phyloP scores from a whole-genome alignment of 345 rosid genomes.

The Sisymbrium irio region DNA sequence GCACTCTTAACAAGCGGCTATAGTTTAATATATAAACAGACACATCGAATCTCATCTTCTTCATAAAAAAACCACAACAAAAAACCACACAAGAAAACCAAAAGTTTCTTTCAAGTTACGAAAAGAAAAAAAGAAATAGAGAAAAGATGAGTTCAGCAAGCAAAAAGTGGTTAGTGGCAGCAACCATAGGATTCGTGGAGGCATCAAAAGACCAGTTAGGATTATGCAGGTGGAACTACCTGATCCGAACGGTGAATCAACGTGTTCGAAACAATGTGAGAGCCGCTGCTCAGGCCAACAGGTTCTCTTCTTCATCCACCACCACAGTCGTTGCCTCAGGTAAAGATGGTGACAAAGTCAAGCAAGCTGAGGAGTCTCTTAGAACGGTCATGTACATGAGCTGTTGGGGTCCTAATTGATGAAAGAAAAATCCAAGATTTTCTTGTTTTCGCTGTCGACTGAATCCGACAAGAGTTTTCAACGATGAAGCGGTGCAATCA shows the following conservation, averaged over 20 bases:
- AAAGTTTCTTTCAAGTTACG: not conserved
- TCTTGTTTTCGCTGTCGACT: not conserved
- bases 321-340: conserved; percentile 10
- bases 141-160: conserved; percentile 33
- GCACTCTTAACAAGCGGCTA: conserved; percentile 10
- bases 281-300: conserved; percentile 37
- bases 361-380: conserved; percentile 66
- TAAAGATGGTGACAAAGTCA: conserved; percentile 32
- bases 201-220: conserved; percentile 54
- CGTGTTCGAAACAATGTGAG: conserved; percentile 34
- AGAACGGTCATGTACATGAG: conserved; percentile 78
- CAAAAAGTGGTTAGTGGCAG: conserved; percentile 52
- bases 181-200: conserved; percentile 50
- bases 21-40: conserved; percentile 4
- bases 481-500: too few species aligned
- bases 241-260: conserved; percentile 39
- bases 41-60: not conserved
- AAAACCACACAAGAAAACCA: not conserved
- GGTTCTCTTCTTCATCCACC: conserved; percentile 9
- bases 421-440: not conserved
- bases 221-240: conserved; percentile 50
- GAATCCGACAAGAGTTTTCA: too few species aligned
- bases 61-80: not conserved
- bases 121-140: not conserved
- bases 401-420: conserved; percentile 71